These are phyloP conservation scores for Nitzschia putrida DNA, from an alignment of 108 stramenopile genomes.

Conservation along the genomic window DNA sequence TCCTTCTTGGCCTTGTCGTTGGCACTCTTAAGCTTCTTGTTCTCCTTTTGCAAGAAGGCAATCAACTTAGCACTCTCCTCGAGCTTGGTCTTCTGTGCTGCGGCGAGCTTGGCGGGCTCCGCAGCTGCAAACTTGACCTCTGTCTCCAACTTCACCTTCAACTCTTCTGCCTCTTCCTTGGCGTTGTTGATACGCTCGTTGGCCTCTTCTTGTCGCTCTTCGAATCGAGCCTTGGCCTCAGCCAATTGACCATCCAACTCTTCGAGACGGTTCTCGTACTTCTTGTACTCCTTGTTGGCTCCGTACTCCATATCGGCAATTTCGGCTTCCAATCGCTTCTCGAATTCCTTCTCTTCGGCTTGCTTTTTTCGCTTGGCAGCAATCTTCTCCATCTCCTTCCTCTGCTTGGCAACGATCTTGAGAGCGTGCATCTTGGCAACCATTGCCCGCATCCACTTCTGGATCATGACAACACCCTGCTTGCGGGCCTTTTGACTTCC, in stretches of 20 bases:
- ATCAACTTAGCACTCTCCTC: conserved; percentile 58
- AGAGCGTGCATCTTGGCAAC: conserved; percentile 37
- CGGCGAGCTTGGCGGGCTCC: conserved; percentile 38
- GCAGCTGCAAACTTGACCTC: conserved; percentile 31
- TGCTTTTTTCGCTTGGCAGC: conserved; percentile 31
- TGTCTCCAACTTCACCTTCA: conserved; percentile 34
- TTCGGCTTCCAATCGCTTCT: conserved; percentile 29
- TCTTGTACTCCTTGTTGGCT: conserved; percentile 45
- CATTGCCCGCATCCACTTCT: conserved; percentile 48
- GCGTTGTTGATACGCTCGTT: conserved; percentile 30
- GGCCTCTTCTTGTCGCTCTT: conserved; percentile 40
- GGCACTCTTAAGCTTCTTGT: conserved; percentile 49
- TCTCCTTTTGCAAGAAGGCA: conserved; percentile 62
- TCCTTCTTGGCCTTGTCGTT: conserved; percentile 56
- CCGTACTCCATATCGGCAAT: conserved; percentile 36
- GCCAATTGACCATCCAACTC: conserved; percentile 41
- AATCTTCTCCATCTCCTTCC: conserved; percentile 23
- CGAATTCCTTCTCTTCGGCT: conserved; percentile 37
- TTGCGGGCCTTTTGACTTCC: conserved; percentile 35
- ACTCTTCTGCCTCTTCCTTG: conserved; percentile 32
- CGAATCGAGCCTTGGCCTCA: conserved; percentile 38
- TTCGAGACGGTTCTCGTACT: conserved; percentile 48
- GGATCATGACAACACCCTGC: conserved; percentile 50
- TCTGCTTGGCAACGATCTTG: conserved; percentile 34
- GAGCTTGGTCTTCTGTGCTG: conserved; percentile 47